phyloP scores from a whole-genome alignment of 345 rosid species.

The Dimocarpus longan region DNA sequence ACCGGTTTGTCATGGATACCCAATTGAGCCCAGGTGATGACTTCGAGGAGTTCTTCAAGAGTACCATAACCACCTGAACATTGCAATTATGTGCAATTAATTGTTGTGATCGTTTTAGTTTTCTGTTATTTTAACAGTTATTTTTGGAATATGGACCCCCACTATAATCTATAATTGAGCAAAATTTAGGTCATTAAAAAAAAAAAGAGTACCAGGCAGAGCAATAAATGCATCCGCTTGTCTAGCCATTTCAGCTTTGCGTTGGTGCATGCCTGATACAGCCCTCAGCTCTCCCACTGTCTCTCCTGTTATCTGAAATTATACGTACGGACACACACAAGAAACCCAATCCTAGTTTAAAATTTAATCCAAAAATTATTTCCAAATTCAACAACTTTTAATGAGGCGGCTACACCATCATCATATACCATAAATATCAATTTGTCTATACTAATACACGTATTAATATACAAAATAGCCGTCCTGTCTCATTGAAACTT shows the following conservation, averaged over 20 bases:
- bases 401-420: not conserved
- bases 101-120: not conserved
- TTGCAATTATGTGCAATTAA: not conserved
- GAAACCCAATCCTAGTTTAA: too few species aligned
- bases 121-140: too few species aligned
- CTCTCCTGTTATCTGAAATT: constrained; percentile 62
- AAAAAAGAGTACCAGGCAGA: constrained; percentile 51
- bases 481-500: not conserved
- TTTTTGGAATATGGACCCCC: not conserved
- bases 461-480: not conserved
- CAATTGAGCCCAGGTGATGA: constrained; percentile 81
- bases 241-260: constrained; percentile 85
- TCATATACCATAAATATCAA: too few species aligned
- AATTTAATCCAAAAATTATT: not conserved
- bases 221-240: constrained; percentile 83
- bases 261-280: constrained; percentile 77
- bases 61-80: constrained; percentile 77
- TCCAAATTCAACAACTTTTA: too few species aligned
- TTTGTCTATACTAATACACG: too few species aligned
- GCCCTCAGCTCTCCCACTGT: constrained; percentile 69
- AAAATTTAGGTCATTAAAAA: too few species aligned
- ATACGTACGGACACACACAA: not conserved
- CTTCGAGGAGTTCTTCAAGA: constrained; percentile 71
- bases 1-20: constrained; percentile 83
- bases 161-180: too few species aligned